phyloP scores from a whole-genome alignment of 345 rosid genomes.

The Crucihimalaya himalaica region DNA sequence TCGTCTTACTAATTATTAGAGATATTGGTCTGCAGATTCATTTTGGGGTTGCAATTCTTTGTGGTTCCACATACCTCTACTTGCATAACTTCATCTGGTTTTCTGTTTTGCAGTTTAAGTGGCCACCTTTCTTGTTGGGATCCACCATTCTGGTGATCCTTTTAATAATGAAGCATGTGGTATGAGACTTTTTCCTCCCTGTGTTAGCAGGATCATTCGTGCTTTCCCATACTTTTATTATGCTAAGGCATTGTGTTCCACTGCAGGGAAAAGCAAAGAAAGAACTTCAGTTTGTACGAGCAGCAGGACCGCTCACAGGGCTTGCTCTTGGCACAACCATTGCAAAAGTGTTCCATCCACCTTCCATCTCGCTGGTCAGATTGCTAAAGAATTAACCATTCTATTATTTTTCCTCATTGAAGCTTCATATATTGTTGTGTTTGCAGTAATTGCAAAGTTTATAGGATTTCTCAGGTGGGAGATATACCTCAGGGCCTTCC shows the following conservation, averaged over 20 bases:
- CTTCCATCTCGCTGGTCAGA: slow-evolving; percentile 87
- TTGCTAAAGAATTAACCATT: not conserved
- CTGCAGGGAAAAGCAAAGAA: slow-evolving; percentile 90
- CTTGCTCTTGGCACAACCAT: slow-evolving; percentile 76
- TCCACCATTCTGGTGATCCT: slow-evolving; percentile 69
- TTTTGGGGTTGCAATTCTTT: not conserved
- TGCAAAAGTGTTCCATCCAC: slow-evolving; percentile 71
- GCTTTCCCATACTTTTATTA: not conserved
- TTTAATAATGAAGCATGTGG: slow-evolving; percentile 87
- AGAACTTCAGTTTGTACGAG: slow-evolving; percentile 71
- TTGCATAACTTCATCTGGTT: slow-evolving; percentile 12
- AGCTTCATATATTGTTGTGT: not conserved
- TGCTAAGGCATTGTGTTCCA: slow-evolving; percentile 29
- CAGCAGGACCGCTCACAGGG: slow-evolving; percentile 94
- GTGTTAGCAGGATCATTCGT: not conserved
- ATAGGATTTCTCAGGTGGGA: slow-evolving; percentile 67
- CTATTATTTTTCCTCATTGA: not conserved
- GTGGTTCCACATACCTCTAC: not conserved
- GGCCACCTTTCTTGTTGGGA: slow-evolving; percentile 99
- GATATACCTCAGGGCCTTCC: slow-evolving; percentile 98
- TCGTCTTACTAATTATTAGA: not conserved
- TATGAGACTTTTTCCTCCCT: slow-evolving; percentile 39
- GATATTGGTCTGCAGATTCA: slow-evolving; percentile 2
- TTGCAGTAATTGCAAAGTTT: slow-evolving; percentile 20
- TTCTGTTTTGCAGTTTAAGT: slow-evolving; percentile 82